Evolutionary conservation across 2,329 filamentous ascomycete genomes (phyloP).

Genomic region (Teratosphaeriaceae sp.): DNA sequence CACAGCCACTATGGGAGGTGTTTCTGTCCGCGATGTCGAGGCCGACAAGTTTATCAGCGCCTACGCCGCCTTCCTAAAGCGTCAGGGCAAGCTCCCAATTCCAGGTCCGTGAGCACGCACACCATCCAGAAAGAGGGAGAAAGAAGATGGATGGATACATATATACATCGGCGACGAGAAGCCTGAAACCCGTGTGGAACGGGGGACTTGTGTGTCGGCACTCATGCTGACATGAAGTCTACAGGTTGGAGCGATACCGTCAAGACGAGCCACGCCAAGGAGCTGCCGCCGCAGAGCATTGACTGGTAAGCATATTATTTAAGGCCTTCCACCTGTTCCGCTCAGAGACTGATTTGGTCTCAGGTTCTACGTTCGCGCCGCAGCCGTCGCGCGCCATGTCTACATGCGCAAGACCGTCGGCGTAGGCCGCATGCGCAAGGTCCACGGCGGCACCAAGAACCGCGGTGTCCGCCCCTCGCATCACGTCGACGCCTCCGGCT

Average conservation of each 20-base stretch:
- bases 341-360: not conserved
- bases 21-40: conserved; percentile 80
- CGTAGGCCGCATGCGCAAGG: conserved; percentile 94
- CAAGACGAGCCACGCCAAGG: conserved; percentile 95
- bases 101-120: conserved; percentile 57
- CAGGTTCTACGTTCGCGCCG: conserved; percentile 75
- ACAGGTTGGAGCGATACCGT: conserved; percentile 98
- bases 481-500: conserved; percentile 92
- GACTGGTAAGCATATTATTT: conserved; percentile 72
- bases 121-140: conserved; percentile 15
- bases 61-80: conserved; percentile 87
- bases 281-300: conserved; percentile 95
- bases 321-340: not conserved
- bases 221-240: conserved; percentile 33
- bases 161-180: conserved; percentile 25
- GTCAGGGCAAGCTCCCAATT: conserved; percentile 86
- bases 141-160: conserved; percentile 13
- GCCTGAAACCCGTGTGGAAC: conserved; percentile 49
- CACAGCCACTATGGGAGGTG: conserved; percentile 72
- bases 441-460: conserved; percentile 89
- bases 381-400: conserved; percentile 93
- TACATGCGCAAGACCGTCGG: conserved; percentile 99
- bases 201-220: conserved; percentile 35
- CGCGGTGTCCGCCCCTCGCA: conserved; percentile 83
- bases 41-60: conserved; percentile 84